These are phyloP conservation scores for Rhodofomes roseus DNA, from an alignment of 1,284 basidiomycete genomes.

Conservation along the genomic window DNA sequence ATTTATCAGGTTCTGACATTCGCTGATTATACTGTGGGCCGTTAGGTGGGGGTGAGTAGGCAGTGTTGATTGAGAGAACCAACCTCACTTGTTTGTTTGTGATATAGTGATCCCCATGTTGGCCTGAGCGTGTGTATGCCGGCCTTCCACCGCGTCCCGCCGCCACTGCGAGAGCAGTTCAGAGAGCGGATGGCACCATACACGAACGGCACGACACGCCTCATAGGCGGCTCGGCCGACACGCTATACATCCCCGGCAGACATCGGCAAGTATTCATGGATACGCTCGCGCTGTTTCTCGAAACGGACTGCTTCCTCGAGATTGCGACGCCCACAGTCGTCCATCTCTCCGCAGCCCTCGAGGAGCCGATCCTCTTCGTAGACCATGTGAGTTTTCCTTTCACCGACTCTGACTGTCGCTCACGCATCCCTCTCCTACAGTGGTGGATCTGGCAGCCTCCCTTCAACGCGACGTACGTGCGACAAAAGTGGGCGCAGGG, in stretches of 20 bases:
- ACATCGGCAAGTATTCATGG: conserved; percentile 36
- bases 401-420: not conserved
- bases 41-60: conserved; percentile 37
- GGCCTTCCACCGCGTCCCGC: conserved; percentile 35
- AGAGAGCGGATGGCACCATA: conserved; percentile 25
- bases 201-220: conserved; percentile 31
- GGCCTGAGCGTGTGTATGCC: conserved; percentile 40
- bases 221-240: conserved; percentile 47
- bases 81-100: not conserved
- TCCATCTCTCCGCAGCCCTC: conserved; percentile 38
- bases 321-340: conserved; percentile 42
- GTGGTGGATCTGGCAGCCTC: conserved; percentile 49
- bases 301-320: conserved; percentile 48
- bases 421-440: conserved; percentile 14
- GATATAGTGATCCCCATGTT: conserved; percentile 38
- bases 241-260: conserved; percentile 45
- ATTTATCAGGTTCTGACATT: not conserved
- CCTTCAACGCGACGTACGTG: conserved; percentile 43
- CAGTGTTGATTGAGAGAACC: not conserved
- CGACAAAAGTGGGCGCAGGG: conserved; percentile 41
- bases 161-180: conserved; percentile 30
- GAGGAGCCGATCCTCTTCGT: conserved; percentile 41
- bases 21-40: not conserved
- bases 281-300: conserved; percentile 39
- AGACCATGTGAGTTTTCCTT: conserved; percentile 36